These are phyloP conservation scores for Neonectria faginata DNA, from an alignment of 2,329 filamentous ascomycete species.

Conservation along the genomic window DNA sequence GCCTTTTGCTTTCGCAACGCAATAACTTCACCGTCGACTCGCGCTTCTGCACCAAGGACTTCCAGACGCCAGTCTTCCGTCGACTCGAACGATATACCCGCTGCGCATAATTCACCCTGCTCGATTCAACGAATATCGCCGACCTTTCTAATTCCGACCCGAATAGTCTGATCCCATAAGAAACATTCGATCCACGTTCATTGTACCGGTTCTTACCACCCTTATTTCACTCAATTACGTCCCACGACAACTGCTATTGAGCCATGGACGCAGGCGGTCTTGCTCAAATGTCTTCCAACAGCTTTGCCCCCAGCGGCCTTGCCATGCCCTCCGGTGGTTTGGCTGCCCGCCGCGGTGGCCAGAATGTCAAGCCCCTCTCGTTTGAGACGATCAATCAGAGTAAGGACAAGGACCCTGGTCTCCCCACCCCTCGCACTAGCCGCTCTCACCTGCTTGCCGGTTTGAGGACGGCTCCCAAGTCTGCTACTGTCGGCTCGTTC, in stretches of 20 bases:
- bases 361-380: conserved; percentile 90
- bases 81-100: conserved; percentile 42
- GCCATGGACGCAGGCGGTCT: conserved; percentile 97
- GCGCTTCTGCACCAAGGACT: conserved; percentile 35
- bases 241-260: conserved; percentile 50
- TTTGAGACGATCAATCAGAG: conserved; percentile 79
- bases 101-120: conserved; percentile 42
- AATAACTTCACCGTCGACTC: conserved; percentile 32
- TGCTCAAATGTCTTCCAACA: conserved; percentile 97
- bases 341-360: conserved; percentile 84
- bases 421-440: conserved; percentile 89
- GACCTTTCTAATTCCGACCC: conserved; percentile 39
- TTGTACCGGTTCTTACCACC: conserved; percentile 32
- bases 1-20: conserved; percentile 35
- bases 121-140: conserved; percentile 33
- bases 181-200: conserved; percentile 37
- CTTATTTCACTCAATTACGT: conserved; percentile 15
- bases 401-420: conserved; percentile 72
- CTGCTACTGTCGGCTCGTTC: conserved; percentile 76
- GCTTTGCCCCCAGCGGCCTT: conserved; percentile 77
- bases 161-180: conserved; percentile 33
- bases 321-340: conserved; percentile 83
- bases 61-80: conserved; percentile 33
- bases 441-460: conserved; percentile 94
- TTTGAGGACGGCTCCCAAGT: conserved; percentile 93